A percentile compares a stretch with the other conserved stretches of the same genome.
These are phyloP conservation scores for Podospora pseudopauciseta DNA, from an alignment of 495 filamentous ascomycete species.

Conservation along the genomic window DNA sequence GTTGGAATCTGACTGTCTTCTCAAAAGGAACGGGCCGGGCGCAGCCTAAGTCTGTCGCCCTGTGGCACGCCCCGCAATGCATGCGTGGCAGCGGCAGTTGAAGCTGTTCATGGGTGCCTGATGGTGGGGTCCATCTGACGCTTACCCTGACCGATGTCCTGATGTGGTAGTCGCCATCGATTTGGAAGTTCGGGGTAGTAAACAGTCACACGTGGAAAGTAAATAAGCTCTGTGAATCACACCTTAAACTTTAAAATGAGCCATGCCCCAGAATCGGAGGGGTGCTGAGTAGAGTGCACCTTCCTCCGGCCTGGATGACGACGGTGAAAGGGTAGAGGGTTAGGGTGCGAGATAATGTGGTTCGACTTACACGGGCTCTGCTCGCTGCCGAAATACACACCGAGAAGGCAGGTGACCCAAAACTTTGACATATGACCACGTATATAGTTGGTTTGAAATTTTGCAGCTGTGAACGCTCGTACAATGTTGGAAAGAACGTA, in stretches of 20 bases:
- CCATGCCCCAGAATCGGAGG: neutral
- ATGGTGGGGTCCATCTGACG: constrained; percentile 7
- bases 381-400: neutral
- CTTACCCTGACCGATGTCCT: neutral
- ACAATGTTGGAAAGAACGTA: neutral
- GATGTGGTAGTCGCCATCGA: neutral
- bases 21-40: constrained; percentile 9
- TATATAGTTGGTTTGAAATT: neutral
- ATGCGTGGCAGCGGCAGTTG: constrained; percentile 5
- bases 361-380: neutral
- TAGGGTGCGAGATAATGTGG: neutral
- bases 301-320: neutral
- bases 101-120: constrained; percentile 3
- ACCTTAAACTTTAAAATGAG: neutral
- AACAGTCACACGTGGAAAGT: neutral
- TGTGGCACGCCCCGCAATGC: neutral
- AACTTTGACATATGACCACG: neutral
- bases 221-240: neutral
- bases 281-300: no score
- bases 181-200: neutral
- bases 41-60: neutral
- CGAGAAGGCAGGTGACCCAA: neutral
- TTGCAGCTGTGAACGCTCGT: neutral
- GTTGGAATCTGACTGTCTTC: neutral
- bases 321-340: neutral